Conservation (phyloP, 2,329 filamentous ascomycete species). For the Fusarium udum region DNA sequence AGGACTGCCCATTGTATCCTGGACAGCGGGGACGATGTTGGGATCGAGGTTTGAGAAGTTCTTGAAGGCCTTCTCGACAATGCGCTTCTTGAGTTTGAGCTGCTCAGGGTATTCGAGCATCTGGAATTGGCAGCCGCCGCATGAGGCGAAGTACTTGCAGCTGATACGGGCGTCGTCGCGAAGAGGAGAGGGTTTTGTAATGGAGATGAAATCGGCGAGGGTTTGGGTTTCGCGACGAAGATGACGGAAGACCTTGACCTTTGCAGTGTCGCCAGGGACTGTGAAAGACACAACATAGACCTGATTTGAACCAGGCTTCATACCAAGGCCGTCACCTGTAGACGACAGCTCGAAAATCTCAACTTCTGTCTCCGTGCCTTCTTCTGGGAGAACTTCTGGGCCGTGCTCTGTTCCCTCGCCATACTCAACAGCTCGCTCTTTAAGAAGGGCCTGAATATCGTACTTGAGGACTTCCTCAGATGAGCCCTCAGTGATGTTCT, state of each 20-base stretch:
- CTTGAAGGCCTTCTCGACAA: conserved; percentile 89
- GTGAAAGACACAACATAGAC: conserved; percentile 91
- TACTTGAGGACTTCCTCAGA: conserved; percentile 72
- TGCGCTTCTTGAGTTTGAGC: conserved; percentile 81
- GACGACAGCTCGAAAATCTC: conserved; percentile 86
- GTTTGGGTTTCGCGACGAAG: conserved; percentile 72
- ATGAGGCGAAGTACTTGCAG: conserved; percentile 88
- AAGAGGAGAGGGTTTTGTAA: conserved; percentile 76
- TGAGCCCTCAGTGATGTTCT: conserved; percentile 69
- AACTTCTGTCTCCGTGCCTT: conserved; percentile 80
- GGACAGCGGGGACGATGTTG: conserved; percentile 77
- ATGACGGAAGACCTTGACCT: conserved; percentile 82
- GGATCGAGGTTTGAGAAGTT: conserved; percentile 89
- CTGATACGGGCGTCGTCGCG: conserved; percentile 80
- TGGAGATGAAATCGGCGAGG: conserved; percentile 82
- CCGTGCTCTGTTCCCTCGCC: conserved; percentile 43
- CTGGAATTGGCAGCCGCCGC: conserved; percentile 96
- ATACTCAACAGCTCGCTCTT: conserved; percentile 49
- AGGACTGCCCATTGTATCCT: conserved; percentile 89
- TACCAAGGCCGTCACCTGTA: conserved; percentile 88
- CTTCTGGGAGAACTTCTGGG: conserved; percentile 64
- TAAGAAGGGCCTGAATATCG: conserved; percentile 68
- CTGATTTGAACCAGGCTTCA: conserved; percentile 68
- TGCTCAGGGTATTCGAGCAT: conserved; percentile 93
- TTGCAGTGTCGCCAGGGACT: conserved; percentile 83